phyloP scores from a whole-genome alignment of 2,329 filamentous ascomycete species.

The Kalmusia sp. region DNA sequence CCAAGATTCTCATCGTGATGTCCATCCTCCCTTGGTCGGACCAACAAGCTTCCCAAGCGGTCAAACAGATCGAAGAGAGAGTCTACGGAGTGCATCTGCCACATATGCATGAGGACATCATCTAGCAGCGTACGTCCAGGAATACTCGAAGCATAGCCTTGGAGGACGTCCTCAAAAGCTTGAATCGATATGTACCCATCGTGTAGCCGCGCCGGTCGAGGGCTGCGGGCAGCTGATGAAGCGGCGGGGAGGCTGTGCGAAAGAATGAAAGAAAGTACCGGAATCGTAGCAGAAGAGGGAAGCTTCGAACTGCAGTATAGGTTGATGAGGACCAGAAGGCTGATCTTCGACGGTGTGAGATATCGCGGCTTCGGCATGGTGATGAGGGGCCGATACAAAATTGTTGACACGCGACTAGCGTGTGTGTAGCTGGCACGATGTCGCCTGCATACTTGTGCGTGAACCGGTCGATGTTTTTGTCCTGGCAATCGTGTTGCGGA shows the following conservation, averaged over 20 bases:
- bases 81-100: constrained; percentile 83
- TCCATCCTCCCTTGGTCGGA: constrained; percentile 48
- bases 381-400: too few relatives aligned
- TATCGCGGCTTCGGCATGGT: constrained; percentile 72
- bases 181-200: constrained; percentile 40
- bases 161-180: constrained; percentile 57
- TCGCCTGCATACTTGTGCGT: too few relatives aligned
- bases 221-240: constrained; percentile 28
- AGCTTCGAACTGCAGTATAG: constrained; percentile 78
- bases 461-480: too few relatives aligned
- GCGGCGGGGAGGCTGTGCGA: constrained; percentile 64
- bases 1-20: constrained; percentile 31
- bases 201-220: constrained; percentile 38
- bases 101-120: constrained; percentile 79
- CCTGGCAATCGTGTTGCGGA: too few relatives aligned
- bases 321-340: constrained; percentile 79
- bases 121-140: constrained; percentile 89
- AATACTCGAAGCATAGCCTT: constrained; percentile 57
- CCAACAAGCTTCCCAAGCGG: constrained; percentile 63
- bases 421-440: too few relatives aligned
- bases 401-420: too few relatives aligned
- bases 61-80: constrained; percentile 80
- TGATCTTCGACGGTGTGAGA: constrained; percentile 87
- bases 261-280: constrained; percentile 80
- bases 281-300: constrained; percentile 72